A percentile compares a stretch with the other conserved stretches of the same genome.
Evolutionary conservation across 1,139 yeast species (phyloP).

Genomic region (Debaryomyces singareniensis): DNA sequence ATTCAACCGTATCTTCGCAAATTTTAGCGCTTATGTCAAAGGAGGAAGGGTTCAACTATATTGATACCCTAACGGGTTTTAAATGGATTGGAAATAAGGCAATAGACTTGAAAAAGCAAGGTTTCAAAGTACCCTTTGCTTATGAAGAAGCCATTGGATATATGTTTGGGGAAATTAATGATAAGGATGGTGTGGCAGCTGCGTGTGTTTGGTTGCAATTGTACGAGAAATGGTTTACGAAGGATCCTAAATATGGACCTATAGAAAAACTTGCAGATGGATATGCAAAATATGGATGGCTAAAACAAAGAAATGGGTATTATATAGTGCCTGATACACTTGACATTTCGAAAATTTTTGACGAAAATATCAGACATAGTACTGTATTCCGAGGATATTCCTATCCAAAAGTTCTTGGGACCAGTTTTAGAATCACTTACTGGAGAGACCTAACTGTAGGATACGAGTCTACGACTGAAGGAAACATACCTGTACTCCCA

Average conservation of each 20-base stretch:
- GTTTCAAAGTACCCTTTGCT: slow-evolving; percentile 75
- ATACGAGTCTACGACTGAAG: slow-evolving; percentile 61
- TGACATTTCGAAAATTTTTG: slow-evolving; percentile 15
- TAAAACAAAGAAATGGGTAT: slow-evolving; percentile 83
- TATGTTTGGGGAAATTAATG: slow-evolving; percentile 83
- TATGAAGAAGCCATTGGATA: slow-evolving; percentile 96
- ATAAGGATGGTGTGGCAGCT: slow-evolving; percentile 90
- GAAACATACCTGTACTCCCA: slow-evolving; percentile 59
- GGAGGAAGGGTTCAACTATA: slow-evolving; percentile 52
- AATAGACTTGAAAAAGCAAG: slow-evolving; percentile 58
- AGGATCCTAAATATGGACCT: slow-evolving; percentile 23
- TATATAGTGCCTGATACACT: slow-evolving; percentile 45
- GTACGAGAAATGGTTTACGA: slow-evolving; percentile 43
- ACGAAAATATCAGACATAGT: slow-evolving; percentile 38
- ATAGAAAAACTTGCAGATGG: slow-evolving; percentile 51
- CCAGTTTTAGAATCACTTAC: slow-evolving; percentile 39
- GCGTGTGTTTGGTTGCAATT: slow-evolving; percentile 73
- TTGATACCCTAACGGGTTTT: slow-evolving; percentile 89
- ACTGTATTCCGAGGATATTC: slow-evolving; percentile 14
- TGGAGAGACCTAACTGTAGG: slow-evolving; percentile 89
- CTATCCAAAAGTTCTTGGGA: slow-evolving; percentile 44
- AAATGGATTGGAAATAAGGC: slow-evolving; percentile 97
- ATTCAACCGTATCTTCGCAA: slow-evolving; percentile 90
- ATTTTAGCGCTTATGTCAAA: slow-evolving; percentile 68
- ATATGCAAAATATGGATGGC: slow-evolving; percentile 65